A percentile compares a stretch with the other conserved stretches of the same genome.
phyloP scores from a whole-genome alignment of 805 yeast genomes.

The Hanseniaspora meyeri region DNA sequence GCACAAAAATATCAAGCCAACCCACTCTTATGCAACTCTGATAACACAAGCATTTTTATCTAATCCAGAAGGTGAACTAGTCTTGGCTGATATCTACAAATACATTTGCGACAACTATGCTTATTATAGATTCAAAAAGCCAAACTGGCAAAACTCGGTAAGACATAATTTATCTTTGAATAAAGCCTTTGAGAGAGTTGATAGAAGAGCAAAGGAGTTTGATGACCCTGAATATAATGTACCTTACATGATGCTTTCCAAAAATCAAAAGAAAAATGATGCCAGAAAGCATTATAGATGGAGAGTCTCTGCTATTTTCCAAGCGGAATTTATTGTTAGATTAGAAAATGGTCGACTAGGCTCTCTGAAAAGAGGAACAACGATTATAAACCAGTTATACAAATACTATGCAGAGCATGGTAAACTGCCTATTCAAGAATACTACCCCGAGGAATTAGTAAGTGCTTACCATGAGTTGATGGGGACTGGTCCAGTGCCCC shows the following conservation, averaged over 20 bases:
- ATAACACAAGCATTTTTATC: constrained; percentile 93
- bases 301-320: constrained; percentile 81
- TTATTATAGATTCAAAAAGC: constrained; percentile 77
- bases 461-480: constrained; percentile 13
- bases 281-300: constrained; percentile 99
- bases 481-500: constrained; percentile 2
- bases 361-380: constrained; percentile 66
- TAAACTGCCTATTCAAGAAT: constrained; percentile 31
- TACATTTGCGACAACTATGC: constrained; percentile 85
- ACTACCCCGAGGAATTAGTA: constrained; percentile 23
- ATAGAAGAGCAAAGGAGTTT: constrained; percentile 42
- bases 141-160: constrained; percentile 98
- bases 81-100: constrained; percentile 80
- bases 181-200: constrained; percentile 95
- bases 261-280: constrained; percentile 50
- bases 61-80: constrained; percentile 73
- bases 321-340: constrained; percentile 71
- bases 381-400: constrained; percentile 69
- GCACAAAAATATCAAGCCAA: constrained; percentile 83
- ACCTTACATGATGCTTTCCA: not conserved
- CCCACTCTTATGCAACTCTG: constrained; percentile 95
- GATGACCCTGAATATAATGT: not conserved
- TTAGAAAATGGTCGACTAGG: constrained; percentile 63
- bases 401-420: constrained; percentile 46
- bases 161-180: constrained; percentile 88